Percentiles rank a stretch among this genome's conserved stretches.
These are phyloP conservation scores for Thelonectria blattea DNA, from an alignment of 2,329 filamentous ascomycete species.

Conservation along the genomic window DNA sequence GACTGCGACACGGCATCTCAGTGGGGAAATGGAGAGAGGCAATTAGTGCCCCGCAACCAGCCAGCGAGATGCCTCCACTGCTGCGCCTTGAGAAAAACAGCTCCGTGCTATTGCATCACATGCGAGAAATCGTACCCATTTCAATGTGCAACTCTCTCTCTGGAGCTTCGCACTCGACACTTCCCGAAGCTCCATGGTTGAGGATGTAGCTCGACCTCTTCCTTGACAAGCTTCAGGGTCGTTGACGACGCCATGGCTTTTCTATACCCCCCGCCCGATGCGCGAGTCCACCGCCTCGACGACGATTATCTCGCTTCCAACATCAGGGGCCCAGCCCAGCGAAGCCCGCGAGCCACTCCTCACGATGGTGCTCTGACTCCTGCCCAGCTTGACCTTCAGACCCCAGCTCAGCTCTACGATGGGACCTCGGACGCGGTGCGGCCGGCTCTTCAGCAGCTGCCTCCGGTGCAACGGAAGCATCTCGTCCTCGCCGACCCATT, in stretches of 20 bases:
- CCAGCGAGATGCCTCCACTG: constrained; percentile 22
- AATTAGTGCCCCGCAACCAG: constrained; percentile 40
- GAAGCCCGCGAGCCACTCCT: constrained; percentile 30
- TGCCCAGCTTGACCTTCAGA: constrained; percentile 27
- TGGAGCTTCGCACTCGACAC: constrained; percentile 20
- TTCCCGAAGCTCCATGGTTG: constrained; percentile 24
- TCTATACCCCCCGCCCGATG: constrained; percentile 43
- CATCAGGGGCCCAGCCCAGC: constrained; percentile 31
- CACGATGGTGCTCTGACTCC: constrained; percentile 29
- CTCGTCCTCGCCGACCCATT: constrained; percentile 66
- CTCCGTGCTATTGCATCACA: constrained; percentile 38
- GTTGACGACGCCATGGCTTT: constrained; percentile 48
- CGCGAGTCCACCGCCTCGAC: constrained; percentile 36
- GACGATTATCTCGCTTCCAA: constrained; percentile 33
- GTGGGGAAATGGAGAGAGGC: constrained; percentile 27
- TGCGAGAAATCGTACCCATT: constrained; percentile 28
- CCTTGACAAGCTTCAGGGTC: constrained; percentile 32
- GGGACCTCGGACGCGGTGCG: constrained; percentile 22
- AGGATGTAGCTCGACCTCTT: constrained; percentile 36
- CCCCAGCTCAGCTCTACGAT: constrained; percentile 15
- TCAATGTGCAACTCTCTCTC: constrained; percentile 11
- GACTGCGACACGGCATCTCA: constrained; percentile 17
- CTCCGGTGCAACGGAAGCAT: constrained; percentile 45
- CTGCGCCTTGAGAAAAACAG: constrained; percentile 23
- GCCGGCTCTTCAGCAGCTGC: constrained; percentile 16